phyloP scores from a whole-genome alignment of 495 filamentous ascomycete genomes.

The Neurospora sp. region DNA sequence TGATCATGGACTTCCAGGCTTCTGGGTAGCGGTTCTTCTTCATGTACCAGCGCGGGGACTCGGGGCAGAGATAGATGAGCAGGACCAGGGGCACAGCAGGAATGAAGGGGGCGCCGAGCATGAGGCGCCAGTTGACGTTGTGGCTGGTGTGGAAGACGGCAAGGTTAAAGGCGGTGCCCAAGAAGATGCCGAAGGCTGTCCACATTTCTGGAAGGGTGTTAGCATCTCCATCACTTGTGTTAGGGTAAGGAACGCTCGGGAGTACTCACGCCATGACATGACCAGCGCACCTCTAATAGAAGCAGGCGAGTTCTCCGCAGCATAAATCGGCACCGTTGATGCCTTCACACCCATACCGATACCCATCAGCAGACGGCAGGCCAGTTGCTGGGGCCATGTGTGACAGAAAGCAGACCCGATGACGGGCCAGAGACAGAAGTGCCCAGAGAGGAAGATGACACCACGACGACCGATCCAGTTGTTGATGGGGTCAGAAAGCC shows the following conservation, averaged over 20 bases:
- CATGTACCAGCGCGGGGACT: conserved; percentile 56
- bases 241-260: not conserved
- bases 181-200: conserved; percentile 73
- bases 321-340: conserved; percentile 59
- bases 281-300: conserved; percentile 67
- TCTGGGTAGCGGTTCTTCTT: conserved; percentile 52
- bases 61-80: conserved; percentile 64
- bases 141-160: conserved; percentile 43
- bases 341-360: conserved; percentile 62
- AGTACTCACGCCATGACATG: conserved; percentile 58
- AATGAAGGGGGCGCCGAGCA: conserved; percentile 67
- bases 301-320: conserved; percentile 68
- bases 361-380: conserved; percentile 55
- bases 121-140: conserved; percentile 60
- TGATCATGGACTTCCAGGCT: conserved; percentile 51
- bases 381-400: conserved; percentile 52
- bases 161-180: conserved; percentile 63
- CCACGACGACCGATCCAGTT: conserved; percentile 54
- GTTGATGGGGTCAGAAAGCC: conserved; percentile 64
- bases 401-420: conserved; percentile 58
- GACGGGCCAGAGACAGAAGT: conserved; percentile 52
- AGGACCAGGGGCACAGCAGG: conserved; percentile 57
- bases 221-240: not conserved
- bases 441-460: conserved; percentile 55
- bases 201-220: conserved; percentile 44